These are phyloP conservation scores for Rhodotorula graminis DNA, from an alignment of 768 basidiomycete genomes.

Conservation along the genomic window DNA sequence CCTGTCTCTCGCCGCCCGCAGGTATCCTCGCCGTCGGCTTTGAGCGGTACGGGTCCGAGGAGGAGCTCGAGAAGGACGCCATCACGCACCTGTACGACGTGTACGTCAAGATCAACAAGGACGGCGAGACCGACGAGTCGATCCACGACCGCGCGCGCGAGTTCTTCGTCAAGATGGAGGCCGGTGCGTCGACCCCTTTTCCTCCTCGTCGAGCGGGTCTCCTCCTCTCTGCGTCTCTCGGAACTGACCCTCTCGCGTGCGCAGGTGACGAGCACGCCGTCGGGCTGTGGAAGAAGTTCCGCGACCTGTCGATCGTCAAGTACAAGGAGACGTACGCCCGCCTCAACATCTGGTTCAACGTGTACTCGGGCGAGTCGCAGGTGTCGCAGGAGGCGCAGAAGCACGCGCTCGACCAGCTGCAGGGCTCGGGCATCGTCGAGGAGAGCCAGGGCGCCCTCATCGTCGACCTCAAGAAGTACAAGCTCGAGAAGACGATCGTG, in stretches of 20 bases:
- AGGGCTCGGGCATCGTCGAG: conserved; percentile 65
- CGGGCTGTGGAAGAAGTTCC: conserved; percentile 86
- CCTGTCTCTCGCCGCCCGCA: conserved; percentile 48
- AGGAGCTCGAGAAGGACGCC: conserved; percentile 74
- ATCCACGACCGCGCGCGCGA: conserved; percentile 57
- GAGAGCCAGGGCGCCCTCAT: conserved; percentile 73
- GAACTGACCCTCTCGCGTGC: background rate
- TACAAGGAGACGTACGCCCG: conserved; percentile 82
- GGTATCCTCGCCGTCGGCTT: conserved; percentile 86
- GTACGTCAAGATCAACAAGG: conserved; percentile 89
- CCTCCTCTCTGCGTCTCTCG: background rate
- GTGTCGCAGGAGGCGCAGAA: conserved; percentile 54
- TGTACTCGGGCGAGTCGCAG: conserved; percentile 74
- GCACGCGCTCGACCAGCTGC: conserved; percentile 62
- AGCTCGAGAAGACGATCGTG: conserved; percentile 83
- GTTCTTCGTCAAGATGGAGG: conserved; percentile 85
- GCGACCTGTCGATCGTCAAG: conserved; percentile 80
- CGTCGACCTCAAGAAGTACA: conserved; percentile 81
- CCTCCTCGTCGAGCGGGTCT: background rate
- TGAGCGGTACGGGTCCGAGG: conserved; percentile 78
- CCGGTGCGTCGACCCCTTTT: conserved; percentile 22
- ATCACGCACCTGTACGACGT: conserved; percentile 93
- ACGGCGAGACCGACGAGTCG: conserved; percentile 46
- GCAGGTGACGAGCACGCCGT: conserved; percentile 71
- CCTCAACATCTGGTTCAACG: conserved; percentile 84